These are phyloP conservation scores for Trichoderma hamatum DNA, from an alignment of 2,329 filamentous ascomycete species.

Conservation along the genomic window DNA sequence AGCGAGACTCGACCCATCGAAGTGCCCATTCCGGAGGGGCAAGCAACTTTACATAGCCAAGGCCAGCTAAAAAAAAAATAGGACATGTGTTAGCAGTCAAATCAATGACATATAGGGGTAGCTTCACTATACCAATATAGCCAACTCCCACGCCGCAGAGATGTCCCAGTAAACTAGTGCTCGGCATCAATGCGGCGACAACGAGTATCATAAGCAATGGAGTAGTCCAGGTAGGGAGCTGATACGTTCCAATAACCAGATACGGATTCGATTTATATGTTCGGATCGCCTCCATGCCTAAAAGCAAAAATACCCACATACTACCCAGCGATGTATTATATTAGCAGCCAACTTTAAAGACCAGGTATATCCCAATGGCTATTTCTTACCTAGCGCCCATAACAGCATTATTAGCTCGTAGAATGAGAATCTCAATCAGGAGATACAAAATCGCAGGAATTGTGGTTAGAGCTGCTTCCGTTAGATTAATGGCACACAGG, in stretches of 20 bases:
- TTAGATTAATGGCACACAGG: conserved; percentile 9
- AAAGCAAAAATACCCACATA: conserved; percentile 88
- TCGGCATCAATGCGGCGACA: conserved; percentile 75
- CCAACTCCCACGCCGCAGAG: conserved; percentile 81
- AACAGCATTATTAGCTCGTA: conserved; percentile 72
- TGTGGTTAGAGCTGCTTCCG: conserved; percentile 68
- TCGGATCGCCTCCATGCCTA: conserved; percentile 83
- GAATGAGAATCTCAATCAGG: conserved; percentile 71
- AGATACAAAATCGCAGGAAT: conserved; percentile 83
- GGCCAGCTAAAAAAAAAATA: conserved; percentile 63
- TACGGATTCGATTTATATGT: conserved; percentile 81
- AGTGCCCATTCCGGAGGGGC: conserved; percentile 87
- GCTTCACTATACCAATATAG: conserved; percentile 71
- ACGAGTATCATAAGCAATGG: conserved; percentile 78
- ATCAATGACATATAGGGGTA: neutral
- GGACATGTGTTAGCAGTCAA: neutral
- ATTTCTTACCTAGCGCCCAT: conserved; percentile 75
- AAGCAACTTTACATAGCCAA: conserved; percentile 87
- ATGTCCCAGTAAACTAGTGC: conserved; percentile 84
- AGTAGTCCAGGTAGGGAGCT: conserved; percentile 90
- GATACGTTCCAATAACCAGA: conserved; percentile 62
- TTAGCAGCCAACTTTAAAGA: neutral
- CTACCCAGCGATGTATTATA: conserved; percentile 49
- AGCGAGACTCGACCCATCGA: conserved; percentile 83
- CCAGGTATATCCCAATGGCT: neutral